These are phyloP conservation scores for Xylaria nigripes DNA, from an alignment of 495 filamentous ascomycete species.

Conservation along the genomic window DNA sequence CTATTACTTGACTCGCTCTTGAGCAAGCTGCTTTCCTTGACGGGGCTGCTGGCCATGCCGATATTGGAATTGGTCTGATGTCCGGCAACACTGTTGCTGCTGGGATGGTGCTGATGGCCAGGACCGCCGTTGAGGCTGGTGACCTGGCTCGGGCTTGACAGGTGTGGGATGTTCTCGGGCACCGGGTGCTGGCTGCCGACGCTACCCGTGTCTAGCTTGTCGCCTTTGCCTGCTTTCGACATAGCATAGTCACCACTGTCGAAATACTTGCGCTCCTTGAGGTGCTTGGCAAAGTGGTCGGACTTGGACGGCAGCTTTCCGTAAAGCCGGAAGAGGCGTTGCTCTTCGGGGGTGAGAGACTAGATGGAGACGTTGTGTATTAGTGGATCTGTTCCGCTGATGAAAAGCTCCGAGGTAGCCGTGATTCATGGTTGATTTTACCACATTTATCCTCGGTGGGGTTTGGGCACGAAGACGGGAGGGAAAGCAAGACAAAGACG, in stretches of 20 bases:
- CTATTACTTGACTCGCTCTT: constrained; percentile 68
- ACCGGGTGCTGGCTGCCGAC: constrained; percentile 91
- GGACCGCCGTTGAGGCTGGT: constrained; percentile 38
- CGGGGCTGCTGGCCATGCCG: constrained; percentile 61
- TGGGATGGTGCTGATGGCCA: constrained; percentile 34
- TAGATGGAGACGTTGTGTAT: constrained; percentile 29
- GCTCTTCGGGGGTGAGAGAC: constrained; percentile 85
- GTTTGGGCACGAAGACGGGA: background rate
- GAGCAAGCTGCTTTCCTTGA: constrained; percentile 80
- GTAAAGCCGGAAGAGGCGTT: constrained; percentile 90
- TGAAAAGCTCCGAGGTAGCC: background rate
- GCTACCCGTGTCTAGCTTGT: constrained; percentile 84
- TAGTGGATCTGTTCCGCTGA: constrained; percentile 4
- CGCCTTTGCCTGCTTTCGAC: constrained; percentile 95
- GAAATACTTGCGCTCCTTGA: constrained; percentile 98
- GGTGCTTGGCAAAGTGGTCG: constrained; percentile 94
- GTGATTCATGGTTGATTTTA: constrained; percentile 5
- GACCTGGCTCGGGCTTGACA: constrained; percentile 55
- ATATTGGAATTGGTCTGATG: background rate
- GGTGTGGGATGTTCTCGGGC: constrained; percentile 93
- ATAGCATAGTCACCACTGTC: constrained; percentile 97
- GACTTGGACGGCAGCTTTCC: constrained; percentile 94
- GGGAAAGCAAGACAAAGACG: background rate
- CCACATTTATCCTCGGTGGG: background rate
- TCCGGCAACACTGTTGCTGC: constrained; percentile 38